phyloP scores from a whole-genome alignment of 179 eudicot species.

The Drosera spatulata region DNA sequence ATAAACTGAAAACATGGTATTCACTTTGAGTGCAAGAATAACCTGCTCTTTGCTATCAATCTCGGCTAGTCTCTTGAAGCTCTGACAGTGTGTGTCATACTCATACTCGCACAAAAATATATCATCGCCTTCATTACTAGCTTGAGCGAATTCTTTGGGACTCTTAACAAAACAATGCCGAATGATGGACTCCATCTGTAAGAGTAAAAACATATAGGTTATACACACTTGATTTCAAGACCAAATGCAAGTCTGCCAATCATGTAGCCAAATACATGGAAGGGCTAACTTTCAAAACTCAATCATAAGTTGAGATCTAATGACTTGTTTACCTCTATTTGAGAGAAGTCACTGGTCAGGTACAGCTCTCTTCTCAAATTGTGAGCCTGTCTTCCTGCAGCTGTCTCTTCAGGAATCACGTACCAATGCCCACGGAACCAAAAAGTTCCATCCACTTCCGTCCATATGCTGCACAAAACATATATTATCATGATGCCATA shows the following conservation, averaged over 20 bases:
- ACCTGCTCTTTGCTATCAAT: constrained; percentile 56
- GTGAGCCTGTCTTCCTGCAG: constrained; percentile 93
- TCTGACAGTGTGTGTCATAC: constrained; percentile 73
- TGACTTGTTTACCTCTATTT: constrained; percentile 48
- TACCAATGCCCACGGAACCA: constrained; percentile 94
- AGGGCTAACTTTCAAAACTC: not conserved
- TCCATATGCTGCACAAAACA: constrained; percentile 59
- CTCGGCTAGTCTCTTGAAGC: constrained; percentile 87
- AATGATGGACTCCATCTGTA: constrained; percentile 80
- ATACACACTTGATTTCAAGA: no score
- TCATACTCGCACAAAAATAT: constrained; percentile 91
- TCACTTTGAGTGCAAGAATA: constrained; percentile 8
- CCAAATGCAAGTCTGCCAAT: not conserved
- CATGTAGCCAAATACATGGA: not conserved
- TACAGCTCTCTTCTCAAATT: constrained; percentile 88
- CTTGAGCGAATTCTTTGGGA: constrained; percentile 67
- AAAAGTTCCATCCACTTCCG: constrained; percentile 76
- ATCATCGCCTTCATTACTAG: constrained; percentile 84
- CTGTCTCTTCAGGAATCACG: constrained; percentile 91
- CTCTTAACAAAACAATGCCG: constrained; percentile 77
- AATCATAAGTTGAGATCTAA: not conserved
- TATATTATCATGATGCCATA: not conserved
- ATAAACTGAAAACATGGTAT: not conserved
- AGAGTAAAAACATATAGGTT: not conserved
- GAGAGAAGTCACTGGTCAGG: constrained; percentile 79